Evolutionary conservation across 2,329 filamentous ascomycete genomes (phyloP), one percentile per base, ranked within the genome.

Genomic region (Colletotrichum cereale): DNA sequence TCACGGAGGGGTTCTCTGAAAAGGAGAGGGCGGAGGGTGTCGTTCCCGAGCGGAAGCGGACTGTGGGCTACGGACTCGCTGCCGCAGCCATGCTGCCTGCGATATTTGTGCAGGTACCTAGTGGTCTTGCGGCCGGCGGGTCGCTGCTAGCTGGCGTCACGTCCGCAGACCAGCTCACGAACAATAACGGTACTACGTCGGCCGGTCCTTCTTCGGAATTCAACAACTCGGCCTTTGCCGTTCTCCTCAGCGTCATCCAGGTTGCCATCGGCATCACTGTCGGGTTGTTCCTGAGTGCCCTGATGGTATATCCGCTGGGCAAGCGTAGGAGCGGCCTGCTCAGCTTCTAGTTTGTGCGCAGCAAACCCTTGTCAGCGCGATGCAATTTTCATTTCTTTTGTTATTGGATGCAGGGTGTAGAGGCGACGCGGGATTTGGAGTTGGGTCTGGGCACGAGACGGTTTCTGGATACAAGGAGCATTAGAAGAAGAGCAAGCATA

Each of bases 11-110:
- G 1, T 55, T 60, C 26, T 62, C 62, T 14, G 69, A 60, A 24
- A 74, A 53, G 55, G 16, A 75, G 77, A 60, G 77, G 75, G 50
- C 71, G 76, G 24, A 75, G 74, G 73, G 78, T 64, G 44, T 64
- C 69, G n/a, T 62, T 68, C 48, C 73, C 66, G 29, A 74, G 75
- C 63, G 73, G 73, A 61, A 56, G 78, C 80, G 85, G 8, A 81
- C 84, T 8, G 82, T 90, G 7, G 90, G 92, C 16, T 94, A 95
- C 78, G 93, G 92, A 1, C 88, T 97, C 2, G 95, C 95, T 0
- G 94, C 94, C 0, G 93, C 94, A 0, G 92, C 93, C 1, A 93
- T 97, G 86, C 83, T 97, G 12, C 95, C 95, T 0, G 95, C 92
- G 6, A 97, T 97, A 74, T 97, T 97, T 73, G 88, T 91, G 2